phyloP scores from a whole-genome alignment of 306 rosid genomes.

The Medicago lupulina region DNA sequence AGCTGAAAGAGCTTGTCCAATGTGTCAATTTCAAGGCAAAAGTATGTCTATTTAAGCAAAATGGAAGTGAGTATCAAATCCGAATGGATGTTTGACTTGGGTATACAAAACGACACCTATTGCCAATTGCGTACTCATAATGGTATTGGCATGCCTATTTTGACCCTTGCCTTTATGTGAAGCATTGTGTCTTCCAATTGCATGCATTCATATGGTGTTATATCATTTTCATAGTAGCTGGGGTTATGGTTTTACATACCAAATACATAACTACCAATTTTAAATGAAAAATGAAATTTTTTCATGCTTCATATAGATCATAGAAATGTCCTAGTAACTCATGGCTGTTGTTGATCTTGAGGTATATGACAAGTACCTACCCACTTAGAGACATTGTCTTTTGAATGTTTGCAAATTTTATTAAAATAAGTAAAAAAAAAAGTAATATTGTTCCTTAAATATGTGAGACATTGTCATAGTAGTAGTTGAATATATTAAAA shows the following conservation, averaged over 20 bases:
- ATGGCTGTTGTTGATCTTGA: not conserved
- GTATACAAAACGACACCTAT: slow-evolving; percentile 2
- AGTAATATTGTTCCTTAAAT: not conserved
- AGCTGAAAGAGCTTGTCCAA: slow-evolving; percentile 40
- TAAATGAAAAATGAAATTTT: not conserved
- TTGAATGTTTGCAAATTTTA: slow-evolving; percentile 1
- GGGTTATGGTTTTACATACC: slow-evolving; percentile 1
- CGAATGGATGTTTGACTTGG: slow-evolving; percentile 45
- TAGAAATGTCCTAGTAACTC: slow-evolving; percentile 27
- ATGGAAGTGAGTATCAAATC: slow-evolving; percentile 42
- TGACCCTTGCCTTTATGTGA: slow-evolving; percentile 33
- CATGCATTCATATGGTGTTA: slow-evolving; percentile 44
- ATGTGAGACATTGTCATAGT: not conserved
- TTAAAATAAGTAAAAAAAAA: not conserved
- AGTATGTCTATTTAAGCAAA: slow-evolving; percentile 23
- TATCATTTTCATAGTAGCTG: slow-evolving; percentile 49
- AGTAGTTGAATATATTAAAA: no score
- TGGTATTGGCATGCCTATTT: slow-evolving; percentile 26
- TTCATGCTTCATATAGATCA: not conserved
- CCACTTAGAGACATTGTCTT: slow-evolving; percentile 24
- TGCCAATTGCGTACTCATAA: slow-evolving; percentile 40
- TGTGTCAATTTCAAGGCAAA: slow-evolving; percentile 29
- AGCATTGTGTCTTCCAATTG: slow-evolving; percentile 35
- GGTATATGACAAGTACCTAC: slow-evolving; percentile 22
- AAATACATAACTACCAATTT: slow-evolving; percentile 12